Evolutionary conservation across 2,329 filamentous ascomycete genomes (phyloP), one percentile per base, ranked within the genome.

Genomic region (Corinectria fuckeliana): DNA sequence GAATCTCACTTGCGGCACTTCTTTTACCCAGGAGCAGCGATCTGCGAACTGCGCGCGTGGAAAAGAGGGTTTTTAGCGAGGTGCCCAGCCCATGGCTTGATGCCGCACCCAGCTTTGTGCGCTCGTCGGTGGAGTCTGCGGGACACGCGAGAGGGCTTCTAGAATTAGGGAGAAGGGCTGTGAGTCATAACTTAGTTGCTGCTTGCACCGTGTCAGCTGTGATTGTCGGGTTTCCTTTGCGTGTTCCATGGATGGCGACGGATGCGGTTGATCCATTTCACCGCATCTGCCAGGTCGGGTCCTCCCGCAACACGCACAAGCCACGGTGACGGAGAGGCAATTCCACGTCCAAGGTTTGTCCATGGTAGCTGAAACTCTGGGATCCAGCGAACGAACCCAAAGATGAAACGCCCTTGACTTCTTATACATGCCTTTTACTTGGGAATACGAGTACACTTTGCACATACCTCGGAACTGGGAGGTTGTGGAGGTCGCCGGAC

Each of bases 401-500:
- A 48, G 16, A 26, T 34, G 44, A 56, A 41, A 56, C 52, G 42
- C 52, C 44, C 47, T 47, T 39, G 45, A 41, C 44, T 25, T 56
- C n/a, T n/a, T n/a, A n/a, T n/a, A 34, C 52, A 56, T 32, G 25
- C 32, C 8, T 16, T 18, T 36, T n/a, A 36, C 16, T 36, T 36
- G 11, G 39, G 36, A 56, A 21, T 6, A 28, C n/a, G n/a, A n/a
- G n/a, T n/a, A n/a, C n/a, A n/a, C n/a, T n/a, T n/a, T n/a, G n/a
- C n/a, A n/a, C n/a, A n/a, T n/a, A n/a, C n/a, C n/a, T n/a, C 8
- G 3, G 23, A 30, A n/a, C 25, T 36, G 36, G 32, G n/a, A 23
- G 20, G 25, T 11, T 57, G 48, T 58, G 48, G 55, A 58, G 55
- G 55, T 52, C 55, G 48, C 41, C 55, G 49, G 50, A 50, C 56